Evolutionary conservation across 2,329 filamentous ascomycete genomes (phyloP).

Genomic region (Hawksworthiomyces lignivorus): DNA sequence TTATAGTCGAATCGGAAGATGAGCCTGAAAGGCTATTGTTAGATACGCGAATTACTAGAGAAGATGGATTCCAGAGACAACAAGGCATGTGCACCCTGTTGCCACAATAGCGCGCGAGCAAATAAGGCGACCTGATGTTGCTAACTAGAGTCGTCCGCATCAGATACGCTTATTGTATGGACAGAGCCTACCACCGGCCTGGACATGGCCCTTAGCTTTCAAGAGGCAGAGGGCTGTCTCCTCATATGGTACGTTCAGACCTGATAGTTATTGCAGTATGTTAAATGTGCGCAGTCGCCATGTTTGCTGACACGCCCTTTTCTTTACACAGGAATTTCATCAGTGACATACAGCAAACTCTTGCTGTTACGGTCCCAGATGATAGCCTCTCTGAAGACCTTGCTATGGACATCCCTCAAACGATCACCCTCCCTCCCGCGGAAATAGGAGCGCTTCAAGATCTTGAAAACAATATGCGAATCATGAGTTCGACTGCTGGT

Average conservation of each 20-base stretch:
- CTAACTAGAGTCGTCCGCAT: constrained; percentile 18
- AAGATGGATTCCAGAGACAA: constrained; percentile 97
- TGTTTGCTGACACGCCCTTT: background rate
- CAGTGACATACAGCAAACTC: constrained; percentile 70
- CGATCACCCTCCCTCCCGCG: constrained; percentile 68
- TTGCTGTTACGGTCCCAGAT: constrained; percentile 48
- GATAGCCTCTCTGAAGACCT: constrained; percentile 83
- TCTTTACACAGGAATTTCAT: constrained; percentile 70
- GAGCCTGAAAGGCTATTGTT: constrained; percentile 75
- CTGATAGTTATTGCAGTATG: too few relatives aligned
- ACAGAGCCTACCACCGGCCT: constrained; percentile 75
- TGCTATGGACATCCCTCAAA: constrained; percentile 62
- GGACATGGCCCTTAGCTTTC: constrained; percentile 97
- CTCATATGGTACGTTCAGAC: constrained; percentile 65
- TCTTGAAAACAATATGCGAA: constrained; percentile 76
- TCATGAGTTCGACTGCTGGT: constrained; percentile 62
- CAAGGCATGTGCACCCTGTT: constrained; percentile 58
- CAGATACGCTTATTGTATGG: constrained; percentile 97
- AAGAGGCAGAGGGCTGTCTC: constrained; percentile 90
- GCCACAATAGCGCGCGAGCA: background rate
- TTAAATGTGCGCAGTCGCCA: too few relatives aligned
- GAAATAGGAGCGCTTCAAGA: constrained; percentile 77
- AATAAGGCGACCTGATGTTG: background rate
- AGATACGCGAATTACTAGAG: constrained; percentile 83
- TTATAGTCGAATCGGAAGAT: constrained; percentile 90